Conservation (phyloP, 345 rosid genomes). For the Alliaria petiolata region DNA sequence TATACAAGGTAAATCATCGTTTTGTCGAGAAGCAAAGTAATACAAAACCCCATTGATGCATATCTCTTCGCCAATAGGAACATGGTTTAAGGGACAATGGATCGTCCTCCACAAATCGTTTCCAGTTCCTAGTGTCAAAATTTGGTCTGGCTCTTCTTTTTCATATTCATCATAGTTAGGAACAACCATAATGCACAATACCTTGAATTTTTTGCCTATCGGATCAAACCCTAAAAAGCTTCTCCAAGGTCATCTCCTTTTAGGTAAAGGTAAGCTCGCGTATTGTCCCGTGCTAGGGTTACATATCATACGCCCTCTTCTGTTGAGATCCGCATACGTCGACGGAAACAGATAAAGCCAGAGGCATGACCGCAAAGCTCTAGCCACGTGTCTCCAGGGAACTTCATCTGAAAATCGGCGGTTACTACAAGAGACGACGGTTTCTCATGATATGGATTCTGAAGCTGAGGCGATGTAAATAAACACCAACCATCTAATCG, state of each 20-base stretch:
- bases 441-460: background rate
- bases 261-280: background rate
- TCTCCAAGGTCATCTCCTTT: background rate
- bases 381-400: no score
- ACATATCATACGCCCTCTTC: background rate
- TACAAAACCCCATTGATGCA: background rate
- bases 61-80: no score
- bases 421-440: background rate
- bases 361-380: background rate
- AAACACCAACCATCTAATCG: background rate
- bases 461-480: background rate
- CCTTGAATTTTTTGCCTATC: background rate
- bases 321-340: background rate
- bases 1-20: accelerated
- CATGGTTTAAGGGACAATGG: background rate
- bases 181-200: background rate
- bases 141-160: background rate
- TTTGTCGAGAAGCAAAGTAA: background rate
- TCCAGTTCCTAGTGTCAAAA: background rate
- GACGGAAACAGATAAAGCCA: background rate
- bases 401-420: background rate
- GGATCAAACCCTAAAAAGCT: background rate
- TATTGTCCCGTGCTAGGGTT: background rate
- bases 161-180: background rate
- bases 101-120: background rate